Conservation (phyloP, 352 stramenopile species). For the Pythium plurisporium region DNA sequence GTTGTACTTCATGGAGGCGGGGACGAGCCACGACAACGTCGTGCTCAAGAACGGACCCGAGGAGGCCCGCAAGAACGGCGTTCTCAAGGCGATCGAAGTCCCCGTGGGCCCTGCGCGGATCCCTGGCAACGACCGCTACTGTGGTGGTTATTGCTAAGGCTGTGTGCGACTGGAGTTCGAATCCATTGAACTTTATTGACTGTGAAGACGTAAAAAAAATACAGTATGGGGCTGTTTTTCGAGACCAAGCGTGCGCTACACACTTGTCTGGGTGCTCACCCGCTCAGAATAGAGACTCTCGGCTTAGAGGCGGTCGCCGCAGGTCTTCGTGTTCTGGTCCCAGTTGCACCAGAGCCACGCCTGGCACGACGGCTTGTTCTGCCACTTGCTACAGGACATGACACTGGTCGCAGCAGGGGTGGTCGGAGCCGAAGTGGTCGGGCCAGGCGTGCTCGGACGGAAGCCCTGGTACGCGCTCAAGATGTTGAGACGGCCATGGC, state of each 20-base stretch:
- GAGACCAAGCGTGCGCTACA: no score
- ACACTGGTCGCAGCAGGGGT: not conserved
- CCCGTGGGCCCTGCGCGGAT: constrained; percentile 42
- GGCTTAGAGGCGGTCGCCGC: no score
- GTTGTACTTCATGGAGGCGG: constrained; percentile 57
- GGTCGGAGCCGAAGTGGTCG: not conserved
- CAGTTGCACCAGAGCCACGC: no score
- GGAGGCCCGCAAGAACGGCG: constrained; percentile 31
- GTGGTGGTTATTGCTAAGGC: constrained; percentile 62
- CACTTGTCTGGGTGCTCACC: no score
- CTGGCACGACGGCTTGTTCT: no score
- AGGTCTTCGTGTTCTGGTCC: no score
- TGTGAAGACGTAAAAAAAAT: no score
- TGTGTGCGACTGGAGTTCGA: no score
- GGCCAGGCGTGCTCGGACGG: not conserved
- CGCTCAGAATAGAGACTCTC: no score
- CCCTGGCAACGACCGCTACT: constrained; percentile 35
- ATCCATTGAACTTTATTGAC: no score
- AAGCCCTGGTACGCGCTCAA: constrained; percentile 4
- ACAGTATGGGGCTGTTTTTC: no score
- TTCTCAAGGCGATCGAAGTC: constrained; percentile 46
- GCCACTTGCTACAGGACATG: no score
- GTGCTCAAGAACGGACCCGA: constrained; percentile 39
- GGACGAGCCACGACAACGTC: constrained; percentile 31
- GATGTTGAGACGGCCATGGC: constrained; percentile 27